Conservation (phyloP, 768 basidiomycete species). For the Hemileccinum impolitum region DNA sequence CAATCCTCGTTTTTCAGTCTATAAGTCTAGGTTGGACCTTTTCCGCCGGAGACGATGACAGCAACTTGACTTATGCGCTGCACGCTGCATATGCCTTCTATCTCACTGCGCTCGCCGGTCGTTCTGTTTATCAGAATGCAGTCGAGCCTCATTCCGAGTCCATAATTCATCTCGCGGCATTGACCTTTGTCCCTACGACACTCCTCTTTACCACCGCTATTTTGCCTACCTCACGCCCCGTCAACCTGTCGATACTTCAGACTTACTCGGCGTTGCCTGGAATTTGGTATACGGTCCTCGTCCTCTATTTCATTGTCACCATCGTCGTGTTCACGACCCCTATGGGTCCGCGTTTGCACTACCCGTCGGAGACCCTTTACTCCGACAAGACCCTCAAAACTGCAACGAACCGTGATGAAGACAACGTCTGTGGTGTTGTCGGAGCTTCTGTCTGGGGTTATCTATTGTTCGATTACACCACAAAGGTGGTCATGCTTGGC, state of each 20-base stretch:
- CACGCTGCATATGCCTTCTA: slow-evolving; percentile 60
- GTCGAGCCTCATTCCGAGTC: slow-evolving; percentile 41
- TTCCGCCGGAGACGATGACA: slow-evolving; percentile 22
- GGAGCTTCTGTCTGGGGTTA: slow-evolving; percentile 43
- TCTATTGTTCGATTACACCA: slow-evolving; percentile 85
- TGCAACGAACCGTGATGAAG: slow-evolving; percentile 57
- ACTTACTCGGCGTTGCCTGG: slow-evolving; percentile 21
- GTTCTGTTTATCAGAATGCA: slow-evolving; percentile 47
- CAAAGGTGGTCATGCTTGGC: slow-evolving; percentile 83
- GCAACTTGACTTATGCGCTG: slow-evolving; percentile 40
- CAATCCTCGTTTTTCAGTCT: slow-evolving; percentile 49
- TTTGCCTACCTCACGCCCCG: slow-evolving; percentile 46
- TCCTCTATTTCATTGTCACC: slow-evolving; percentile 45
- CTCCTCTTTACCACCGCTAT: slow-evolving; percentile 50
- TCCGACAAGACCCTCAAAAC: slow-evolving; percentile 61
- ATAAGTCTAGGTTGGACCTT: slow-evolving; percentile 51
- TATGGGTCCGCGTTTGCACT: slow-evolving; percentile 72
- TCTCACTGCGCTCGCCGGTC: slow-evolving; percentile 46
- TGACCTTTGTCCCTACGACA: slow-evolving; percentile 48
- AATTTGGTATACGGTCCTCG: slow-evolving; percentile 54
- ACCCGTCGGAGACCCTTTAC: slow-evolving; percentile 71
- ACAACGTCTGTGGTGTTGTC: slow-evolving; percentile 68
- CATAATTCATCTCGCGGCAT: slow-evolving; percentile 57
- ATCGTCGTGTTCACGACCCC: slow-evolving; percentile 51
- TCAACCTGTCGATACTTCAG: slow-evolving; percentile 28